Evolutionary conservation across 352 stramenopile species (phyloP), one percentile per base, ranked within the genome.

Genomic region (Pythium dissotocum): DNA sequence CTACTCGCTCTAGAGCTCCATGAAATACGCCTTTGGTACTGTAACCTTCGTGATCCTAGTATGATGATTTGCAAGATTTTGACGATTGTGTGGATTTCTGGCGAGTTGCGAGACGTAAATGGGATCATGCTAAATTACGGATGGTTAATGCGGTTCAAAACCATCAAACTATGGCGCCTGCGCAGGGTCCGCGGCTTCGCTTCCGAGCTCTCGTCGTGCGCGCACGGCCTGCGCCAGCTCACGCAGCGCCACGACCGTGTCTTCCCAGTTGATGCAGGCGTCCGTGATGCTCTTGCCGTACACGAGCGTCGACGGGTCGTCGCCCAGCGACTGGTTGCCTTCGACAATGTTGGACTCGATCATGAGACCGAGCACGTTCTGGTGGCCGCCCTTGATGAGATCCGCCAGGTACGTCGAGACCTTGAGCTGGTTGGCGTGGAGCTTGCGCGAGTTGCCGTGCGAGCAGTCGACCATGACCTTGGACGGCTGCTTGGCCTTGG

Each of bases 381-480:
- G 61, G 67, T 92, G 82, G 28, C 88, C 88, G 21, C 75, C 75
- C 1, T 80, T 79, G 21, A 96, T 75, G 35, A 93, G 71, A 14
- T 79, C 71, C 4, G 82, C 80, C 18, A 96, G 33, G 75, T 94
- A 89, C 49, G 67, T 77, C 18, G 83, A 72, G 33, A 96, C 88
- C 63, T 91, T 90, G 49, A 85, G 71, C 69, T 96, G 88, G 77
- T 96, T 96, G 32, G 76, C 65, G 75, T 94, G 88, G 53, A 87
- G 63, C 73, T 95, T 95, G 67, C 84, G 78, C 51, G 84, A 93
- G 79, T 96, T 96, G 64, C 88, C 88, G 74, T 96, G 88, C 54
- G 84, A 94, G 79, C 88, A 95, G 76, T 96, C 88, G 52, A 96
- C 75, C 88, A 96, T 94, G 77, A 96, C 78, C 69, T 91, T 91